Base-by-base conservation (phyloP, 306 rosid genomes). In the Cyamopsis tetragonoloba region DNA sequence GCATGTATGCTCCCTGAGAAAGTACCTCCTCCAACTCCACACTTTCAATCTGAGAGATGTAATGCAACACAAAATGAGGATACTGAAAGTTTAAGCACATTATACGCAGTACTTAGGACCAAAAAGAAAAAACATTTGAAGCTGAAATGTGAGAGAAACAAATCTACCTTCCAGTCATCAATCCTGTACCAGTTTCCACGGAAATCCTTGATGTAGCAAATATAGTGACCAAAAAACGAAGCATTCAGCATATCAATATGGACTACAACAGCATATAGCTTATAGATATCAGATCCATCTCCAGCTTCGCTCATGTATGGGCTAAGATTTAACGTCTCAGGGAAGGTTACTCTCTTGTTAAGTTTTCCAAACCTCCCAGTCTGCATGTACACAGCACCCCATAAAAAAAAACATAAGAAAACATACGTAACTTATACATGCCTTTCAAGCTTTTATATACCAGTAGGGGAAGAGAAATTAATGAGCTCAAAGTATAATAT, bases 211-310 rank as follows among this genome's bases (percentile, higher is more conserved):
- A 84, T 79, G 77, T 86, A 95, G 86, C 99, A 90, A 74, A 90
- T 82, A 76, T 95, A 95, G 47, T 95, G 99, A 62, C 99, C 99
- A n/a, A 88, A 95, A 79, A 18, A 90, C 35, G 99, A 95, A 50
- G 99, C 97, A 85, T 95, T 95, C 48, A 95, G 80, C 99, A 90
- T 86, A 72, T 95, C 99, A 19, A 95, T 74, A 79, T 95, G 99
- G 32, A 95, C 99, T 2, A 95, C 96, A 65, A 90, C 97, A 1
- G 89, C 99, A 56, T 95, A 95, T 38, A 95, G 88, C 79, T 79
- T 86, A 77, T 90, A 95, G 11, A 82, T 55, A 70, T 95, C 88
- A 6, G 83, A 62, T 73, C 85, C 81, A 76, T 86, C 92, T 71
- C 95, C 91, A 14, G 39, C 81, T 69, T 90, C 92, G 74, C 96